Conservation (phyloP, 1,284 basidiomycete species). For the Apiotrichum siamense region DNA sequence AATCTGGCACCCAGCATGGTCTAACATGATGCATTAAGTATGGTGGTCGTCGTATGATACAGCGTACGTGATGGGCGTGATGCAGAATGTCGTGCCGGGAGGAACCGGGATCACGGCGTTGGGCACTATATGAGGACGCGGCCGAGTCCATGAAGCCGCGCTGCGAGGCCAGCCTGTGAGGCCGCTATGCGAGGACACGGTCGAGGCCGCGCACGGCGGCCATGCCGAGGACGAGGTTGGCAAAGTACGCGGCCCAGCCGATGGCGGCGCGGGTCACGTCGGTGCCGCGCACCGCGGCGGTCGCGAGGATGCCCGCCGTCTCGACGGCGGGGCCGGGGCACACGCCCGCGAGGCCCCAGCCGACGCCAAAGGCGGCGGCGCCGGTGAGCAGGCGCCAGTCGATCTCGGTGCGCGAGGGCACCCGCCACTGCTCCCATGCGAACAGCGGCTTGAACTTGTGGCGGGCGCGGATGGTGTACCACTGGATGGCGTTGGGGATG, state of each 20-base stretch:
- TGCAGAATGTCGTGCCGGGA: no score
- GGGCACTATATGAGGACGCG: no score
- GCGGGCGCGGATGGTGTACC: constrained; percentile 7
- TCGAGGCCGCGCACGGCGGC: constrained; percentile 6
- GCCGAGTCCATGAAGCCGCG: no score
- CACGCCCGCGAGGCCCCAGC: constrained; percentile 61
- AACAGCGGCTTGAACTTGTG: constrained; percentile 9
- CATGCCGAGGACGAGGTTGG: constrained; percentile 13
- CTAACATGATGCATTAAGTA: no score
- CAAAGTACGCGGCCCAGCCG: constrained; percentile 10
- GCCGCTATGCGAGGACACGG: neutral
- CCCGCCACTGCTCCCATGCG: constrained; percentile 33
- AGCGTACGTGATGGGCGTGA: no score
- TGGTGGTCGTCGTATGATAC: no score
- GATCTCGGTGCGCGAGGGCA: constrained; percentile 44
- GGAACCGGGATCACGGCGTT: no score
- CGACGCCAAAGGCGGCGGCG: constrained; percentile 58
- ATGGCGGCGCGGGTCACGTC: constrained; percentile 1
- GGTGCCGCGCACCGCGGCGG: neutral
- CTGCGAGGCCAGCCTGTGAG: no score
- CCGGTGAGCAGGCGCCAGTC: constrained; percentile 55
- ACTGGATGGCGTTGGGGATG: constrained; percentile 47
- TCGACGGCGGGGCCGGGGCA: constrained; percentile 51
- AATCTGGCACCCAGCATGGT: no score
- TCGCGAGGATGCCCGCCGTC: constrained; percentile 3